phyloP scores from a whole-genome alignment of 352 stramenopile species.

The Globisporangium canariense region DNA sequence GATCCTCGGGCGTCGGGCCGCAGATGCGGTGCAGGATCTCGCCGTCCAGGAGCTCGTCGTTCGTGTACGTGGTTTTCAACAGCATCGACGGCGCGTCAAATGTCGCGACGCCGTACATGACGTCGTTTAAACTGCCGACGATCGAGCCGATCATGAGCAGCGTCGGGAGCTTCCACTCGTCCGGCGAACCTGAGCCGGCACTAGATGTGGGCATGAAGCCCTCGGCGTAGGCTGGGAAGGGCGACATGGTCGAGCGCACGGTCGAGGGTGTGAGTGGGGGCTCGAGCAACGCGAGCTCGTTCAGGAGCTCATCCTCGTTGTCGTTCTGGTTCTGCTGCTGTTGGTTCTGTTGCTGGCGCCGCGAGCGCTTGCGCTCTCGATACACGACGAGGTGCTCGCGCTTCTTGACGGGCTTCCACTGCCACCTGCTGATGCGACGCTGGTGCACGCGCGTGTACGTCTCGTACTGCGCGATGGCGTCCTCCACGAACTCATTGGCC shows the following conservation, averaged over 20 bases:
- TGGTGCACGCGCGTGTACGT: slow-evolving; percentile 24
- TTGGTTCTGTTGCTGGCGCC: not conserved
- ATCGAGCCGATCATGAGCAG: slow-evolving; percentile 53
- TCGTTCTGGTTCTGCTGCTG: not conserved
- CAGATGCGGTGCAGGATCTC: slow-evolving; percentile 9
- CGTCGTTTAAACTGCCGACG: slow-evolving; percentile 51
- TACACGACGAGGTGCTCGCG: slow-evolving; percentile 42
- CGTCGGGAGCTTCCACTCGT: slow-evolving; percentile 28
- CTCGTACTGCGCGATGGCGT: slow-evolving; percentile 37
- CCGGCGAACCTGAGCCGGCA: not conserved
- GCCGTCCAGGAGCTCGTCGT: slow-evolving; percentile 28
- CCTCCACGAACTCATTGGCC: slow-evolving; percentile 29
- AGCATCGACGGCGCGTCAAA: slow-evolving; percentile 41
- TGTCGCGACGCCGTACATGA: slow-evolving; percentile 56
- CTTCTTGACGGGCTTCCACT: slow-evolving; percentile 44
- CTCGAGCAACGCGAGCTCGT: not conserved
- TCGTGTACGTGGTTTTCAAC: slow-evolving; percentile 45
- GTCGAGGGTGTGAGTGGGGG: slow-evolving; percentile 12
- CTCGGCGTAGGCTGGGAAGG: not conserved
- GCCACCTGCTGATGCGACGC: slow-evolving; percentile 28
- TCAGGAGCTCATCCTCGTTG: not conserved
- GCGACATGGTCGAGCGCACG: slow-evolving; percentile 13
- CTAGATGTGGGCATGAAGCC: slow-evolving; percentile 12
- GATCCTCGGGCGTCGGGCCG: slow-evolving; percentile 14
- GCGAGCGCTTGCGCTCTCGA: slow-evolving; percentile 12